Evolutionary conservation across 2,329 filamentous ascomycete genomes (phyloP), one percentile per base, ranked within the genome.

Genomic region (Fulvia fulva): DNA sequence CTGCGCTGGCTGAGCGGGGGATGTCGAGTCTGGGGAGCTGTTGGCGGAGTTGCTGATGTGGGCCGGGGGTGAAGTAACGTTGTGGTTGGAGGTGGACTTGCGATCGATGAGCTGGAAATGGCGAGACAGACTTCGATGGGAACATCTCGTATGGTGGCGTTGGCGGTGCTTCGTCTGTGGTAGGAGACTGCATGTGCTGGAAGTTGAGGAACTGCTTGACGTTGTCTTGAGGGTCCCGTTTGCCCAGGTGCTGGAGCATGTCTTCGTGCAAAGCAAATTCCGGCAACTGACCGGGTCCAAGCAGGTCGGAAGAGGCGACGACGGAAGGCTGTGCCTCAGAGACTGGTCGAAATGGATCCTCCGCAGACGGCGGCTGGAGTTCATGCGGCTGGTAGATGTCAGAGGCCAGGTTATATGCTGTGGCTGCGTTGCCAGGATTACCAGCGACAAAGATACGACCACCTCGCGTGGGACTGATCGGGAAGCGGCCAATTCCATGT

Each of bases 141-240:
- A 64, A 66, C 59, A 65, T 63, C 51, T 62, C 60, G 23, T 37
- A 50, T 3, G 87, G 86, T 16, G 89, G 87, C 7, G 87, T 87
- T 8, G 83, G 83, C 7, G 85, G 84, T n/a, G 88, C 82, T 54
- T 87, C 83, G 61, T 66, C 64, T 23, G 54, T 53, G 2, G 55
- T 44, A 69, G 72, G 74, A 65, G 83, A 81, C 51, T 82, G 77
- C 58, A 84, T 71, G 72, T 89, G 87, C 72, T 97, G 93, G 72
- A 96, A 92, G 70, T 84, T 84, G 54, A 97, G 82, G 75, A 96
- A 97, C 65, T 96, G 90, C 69, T 90, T 87, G 34, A 97, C 91
- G 67, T 93, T 96, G 75, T 97, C 92, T 73, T 95, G 92, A 5
- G 92, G 89, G 70, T 97, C 91, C 54, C 88, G 83, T 19, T 80